phyloP scores from a whole-genome alignment of 1,139 yeast genomes.

The Kazachstania sp. region DNA sequence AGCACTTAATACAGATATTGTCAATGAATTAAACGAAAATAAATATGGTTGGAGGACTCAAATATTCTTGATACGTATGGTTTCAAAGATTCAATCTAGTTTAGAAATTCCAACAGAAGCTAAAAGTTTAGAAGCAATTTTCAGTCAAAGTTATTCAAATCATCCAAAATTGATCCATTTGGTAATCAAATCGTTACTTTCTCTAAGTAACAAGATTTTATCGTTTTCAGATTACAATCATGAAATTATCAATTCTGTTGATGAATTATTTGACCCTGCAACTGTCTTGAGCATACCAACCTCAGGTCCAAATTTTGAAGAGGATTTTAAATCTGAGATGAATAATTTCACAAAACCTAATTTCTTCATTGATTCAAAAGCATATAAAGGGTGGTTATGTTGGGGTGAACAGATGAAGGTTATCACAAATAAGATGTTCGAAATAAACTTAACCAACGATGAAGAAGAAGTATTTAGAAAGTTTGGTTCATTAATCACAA shows the following conservation, averaged over 20 bases:
- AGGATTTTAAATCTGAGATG: slow-evolving; percentile 47
- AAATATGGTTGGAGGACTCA: slow-evolving; percentile 52
- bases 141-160: slow-evolving; percentile 46
- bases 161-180: slow-evolving; percentile 66
- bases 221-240: slow-evolving; percentile 47
- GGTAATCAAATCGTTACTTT: slow-evolving; percentile 55
- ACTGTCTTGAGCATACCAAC: slow-evolving; percentile 40
- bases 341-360: slow-evolving; percentile 40
- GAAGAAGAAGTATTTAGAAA: slow-evolving; percentile 38
- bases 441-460: slow-evolving; percentile 33
- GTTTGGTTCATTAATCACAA: slow-evolving; percentile 42
- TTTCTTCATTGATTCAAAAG: slow-evolving; percentile 50
- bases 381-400: slow-evolving; percentile 63
- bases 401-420: slow-evolving; percentile 61
- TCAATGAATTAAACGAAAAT: slow-evolving; percentile 19
- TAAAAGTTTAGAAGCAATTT: slow-evolving; percentile 40
- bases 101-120: slow-evolving; percentile 42
- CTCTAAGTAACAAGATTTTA: slow-evolving; percentile 45
- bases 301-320: slow-evolving; percentile 33
- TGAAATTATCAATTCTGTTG: slow-evolving; percentile 39
- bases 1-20: slow-evolving; percentile 38
- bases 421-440: slow-evolving; percentile 19
- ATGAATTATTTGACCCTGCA: slow-evolving; percentile 35
- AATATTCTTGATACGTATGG: slow-evolving; percentile 44
- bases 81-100: slow-evolving; percentile 48